Conservation (phyloP, 345 rosid species). For the Eucalyptus erythrocorys region DNA sequence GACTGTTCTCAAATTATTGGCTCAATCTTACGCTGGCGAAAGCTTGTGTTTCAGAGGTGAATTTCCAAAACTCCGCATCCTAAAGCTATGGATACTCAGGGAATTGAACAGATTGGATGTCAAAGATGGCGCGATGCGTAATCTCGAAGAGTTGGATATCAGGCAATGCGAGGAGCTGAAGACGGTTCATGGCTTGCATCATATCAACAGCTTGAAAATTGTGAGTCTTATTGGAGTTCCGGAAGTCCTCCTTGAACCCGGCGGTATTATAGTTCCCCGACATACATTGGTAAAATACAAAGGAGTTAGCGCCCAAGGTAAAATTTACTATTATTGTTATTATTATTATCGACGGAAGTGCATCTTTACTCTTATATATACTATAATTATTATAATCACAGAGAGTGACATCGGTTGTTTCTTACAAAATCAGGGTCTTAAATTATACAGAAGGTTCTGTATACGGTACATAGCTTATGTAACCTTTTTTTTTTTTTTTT, state of each 20-base stretch:
- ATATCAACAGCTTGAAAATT: neutral
- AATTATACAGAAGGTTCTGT: too few relatives aligned
- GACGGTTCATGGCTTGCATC: neutral
- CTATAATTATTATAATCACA: too few relatives aligned
- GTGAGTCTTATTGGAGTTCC: neutral
- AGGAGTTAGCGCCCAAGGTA: neutral
- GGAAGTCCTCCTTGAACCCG: neutral
- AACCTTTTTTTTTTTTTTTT: too few relatives aligned
- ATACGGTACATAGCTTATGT: too few relatives aligned
- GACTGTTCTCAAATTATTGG: constrained; percentile 11
- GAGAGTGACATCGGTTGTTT: too few relatives aligned
- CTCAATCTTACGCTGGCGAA: constrained; percentile 6
- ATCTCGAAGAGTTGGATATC: constrained; percentile 13
- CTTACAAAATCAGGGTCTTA: too few relatives aligned
- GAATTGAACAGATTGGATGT: neutral
- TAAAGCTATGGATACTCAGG: constrained; percentile 19
- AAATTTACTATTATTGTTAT: too few relatives aligned
- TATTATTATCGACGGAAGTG: neutral
- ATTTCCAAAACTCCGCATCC: constrained; percentile 12
- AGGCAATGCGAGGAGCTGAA: constrained; percentile 2
- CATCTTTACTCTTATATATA: neutral
- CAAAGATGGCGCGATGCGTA: neutral
- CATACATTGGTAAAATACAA: neutral
- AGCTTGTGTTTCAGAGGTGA: neutral
- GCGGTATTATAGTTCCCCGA: neutral